Conservation (phyloP, 2,329 filamentous ascomycete genomes). For the Diaporthe velutina region DNA sequence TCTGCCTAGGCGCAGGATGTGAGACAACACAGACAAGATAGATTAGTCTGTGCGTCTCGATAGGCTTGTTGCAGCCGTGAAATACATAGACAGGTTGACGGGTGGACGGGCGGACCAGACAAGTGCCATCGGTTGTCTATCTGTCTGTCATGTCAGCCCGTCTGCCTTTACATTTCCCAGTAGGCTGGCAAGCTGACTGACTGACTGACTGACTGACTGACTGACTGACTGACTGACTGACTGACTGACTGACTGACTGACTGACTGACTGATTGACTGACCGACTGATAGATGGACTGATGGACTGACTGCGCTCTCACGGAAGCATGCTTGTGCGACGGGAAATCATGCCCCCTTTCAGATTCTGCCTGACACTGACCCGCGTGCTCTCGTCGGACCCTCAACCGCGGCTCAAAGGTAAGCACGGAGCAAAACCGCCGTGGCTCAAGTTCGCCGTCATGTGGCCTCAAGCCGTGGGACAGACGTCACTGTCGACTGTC, state of each 20-base stretch:
- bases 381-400: slow-evolving; percentile 21
- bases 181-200: not conserved
- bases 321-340: slow-evolving; percentile 16
- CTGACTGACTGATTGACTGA: too few relatives aligned
- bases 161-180: not conserved
- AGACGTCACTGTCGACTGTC: slow-evolving; percentile 19
- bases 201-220: not conserved
- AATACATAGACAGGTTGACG: not conserved
- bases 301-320: not conserved
- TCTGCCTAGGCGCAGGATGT: slow-evolving; percentile 13
- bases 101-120: not conserved
- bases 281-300: too few relatives aligned
- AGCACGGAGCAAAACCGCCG: slow-evolving; percentile 20
- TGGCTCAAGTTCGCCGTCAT: slow-evolving; percentile 5
- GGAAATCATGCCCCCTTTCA: slow-evolving; percentile 11
- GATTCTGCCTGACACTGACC: not conserved
- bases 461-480: slow-evolving; percentile 20
- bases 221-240: too few relatives aligned
- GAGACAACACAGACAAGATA: slow-evolving; percentile 11
- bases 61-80: slow-evolving; percentile 17
- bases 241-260: too few relatives aligned
- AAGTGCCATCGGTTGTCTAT: not conserved
- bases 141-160: not conserved
- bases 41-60: slow-evolving; percentile 1
- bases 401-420: not conserved